phyloP scores from a whole-genome alignment of 495 filamentous ascomycete species.

The Coniosporium apollinis region DNA sequence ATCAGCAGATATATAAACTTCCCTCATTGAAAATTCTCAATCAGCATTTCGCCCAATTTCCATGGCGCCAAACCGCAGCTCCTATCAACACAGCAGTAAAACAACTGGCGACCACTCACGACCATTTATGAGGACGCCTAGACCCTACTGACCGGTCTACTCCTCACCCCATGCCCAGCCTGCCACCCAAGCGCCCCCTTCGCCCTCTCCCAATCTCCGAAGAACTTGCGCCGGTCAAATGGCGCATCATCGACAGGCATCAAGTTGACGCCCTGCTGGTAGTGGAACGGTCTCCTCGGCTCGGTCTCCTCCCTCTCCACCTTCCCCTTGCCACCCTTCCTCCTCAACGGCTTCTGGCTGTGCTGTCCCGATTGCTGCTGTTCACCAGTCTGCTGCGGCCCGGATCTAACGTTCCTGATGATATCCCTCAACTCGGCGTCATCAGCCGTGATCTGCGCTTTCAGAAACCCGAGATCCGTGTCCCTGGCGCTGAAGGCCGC shows the following conservation, averaged over 20 bases:
- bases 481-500: slow-evolving; percentile 32
- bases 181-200: too few species aligned
- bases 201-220: too few species aligned
- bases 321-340: background rate
- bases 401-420: slow-evolving; percentile 2
- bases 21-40: too few species aligned
- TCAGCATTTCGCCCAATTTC: too few species aligned
- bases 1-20: too few species aligned
- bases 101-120: too few species aligned
- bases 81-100: too few species aligned
- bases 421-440: slow-evolving; percentile 45
- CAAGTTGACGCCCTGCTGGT: slow-evolving; percentile 1
- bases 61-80: too few species aligned
- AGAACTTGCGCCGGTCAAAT: too few species aligned
- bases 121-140: too few species aligned
- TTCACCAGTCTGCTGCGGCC: background rate
- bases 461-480: slow-evolving; percentile 44
- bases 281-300: slow-evolving; percentile 2
- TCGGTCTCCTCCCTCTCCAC: background rate
- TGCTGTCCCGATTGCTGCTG: background rate
- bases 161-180: too few species aligned
- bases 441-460: slow-evolving; percentile 65
- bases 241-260: slow-evolving; percentile 1
- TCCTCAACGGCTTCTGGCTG: background rate
- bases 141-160: too few species aligned